Evolutionary conservation across 148 eudicot species (phyloP).

Genomic region (Talinum fruticosum): DNA sequence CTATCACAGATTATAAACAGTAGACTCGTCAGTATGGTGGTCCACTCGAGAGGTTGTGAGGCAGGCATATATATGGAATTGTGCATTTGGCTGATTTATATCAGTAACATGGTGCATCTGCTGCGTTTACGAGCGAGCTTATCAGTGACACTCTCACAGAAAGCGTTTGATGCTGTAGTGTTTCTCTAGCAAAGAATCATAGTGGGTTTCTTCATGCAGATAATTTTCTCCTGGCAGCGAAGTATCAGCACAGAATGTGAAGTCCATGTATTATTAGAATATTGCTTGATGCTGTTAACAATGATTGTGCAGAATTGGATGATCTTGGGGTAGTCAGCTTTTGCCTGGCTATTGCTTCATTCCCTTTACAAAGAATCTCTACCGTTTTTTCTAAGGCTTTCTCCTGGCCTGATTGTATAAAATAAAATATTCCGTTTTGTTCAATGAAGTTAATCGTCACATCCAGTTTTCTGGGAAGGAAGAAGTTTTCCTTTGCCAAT

Average conservation of each 20-base stretch:
- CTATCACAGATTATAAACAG: too few relatives aligned
- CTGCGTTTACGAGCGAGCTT: neutral
- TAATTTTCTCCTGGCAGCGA: neutral
- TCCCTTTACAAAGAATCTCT: constrained; percentile 12
- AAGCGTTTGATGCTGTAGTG: neutral
- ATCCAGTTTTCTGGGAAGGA: too few relatives aligned
- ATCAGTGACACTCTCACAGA: too few relatives aligned
- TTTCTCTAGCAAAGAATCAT: neutral
- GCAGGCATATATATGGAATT: too few relatives aligned
- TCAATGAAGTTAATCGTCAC: too few relatives aligned
- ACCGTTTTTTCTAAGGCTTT: neutral
- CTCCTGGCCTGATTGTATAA: neutral
- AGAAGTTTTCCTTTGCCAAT: too few relatives aligned
- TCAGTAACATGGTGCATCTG: too few relatives aligned
- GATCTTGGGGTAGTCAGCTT: constrained; percentile 11
- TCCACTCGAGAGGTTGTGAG: too few relatives aligned
- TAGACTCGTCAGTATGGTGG: too few relatives aligned
- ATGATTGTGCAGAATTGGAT: constrained; percentile 9
- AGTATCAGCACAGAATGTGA: constrained; percentile 14
- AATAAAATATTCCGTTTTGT: too few relatives aligned
- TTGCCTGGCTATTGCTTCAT: constrained; percentile 24
- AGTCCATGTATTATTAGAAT: constrained; percentile 2
- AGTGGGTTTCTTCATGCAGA: neutral
- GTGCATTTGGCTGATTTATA: too few relatives aligned
- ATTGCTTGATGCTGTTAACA: neutral